Evolutionary conservation across 371 early-diverging fungal species (phyloP).

Genomic region (Zancudomyces culisetae): DNA sequence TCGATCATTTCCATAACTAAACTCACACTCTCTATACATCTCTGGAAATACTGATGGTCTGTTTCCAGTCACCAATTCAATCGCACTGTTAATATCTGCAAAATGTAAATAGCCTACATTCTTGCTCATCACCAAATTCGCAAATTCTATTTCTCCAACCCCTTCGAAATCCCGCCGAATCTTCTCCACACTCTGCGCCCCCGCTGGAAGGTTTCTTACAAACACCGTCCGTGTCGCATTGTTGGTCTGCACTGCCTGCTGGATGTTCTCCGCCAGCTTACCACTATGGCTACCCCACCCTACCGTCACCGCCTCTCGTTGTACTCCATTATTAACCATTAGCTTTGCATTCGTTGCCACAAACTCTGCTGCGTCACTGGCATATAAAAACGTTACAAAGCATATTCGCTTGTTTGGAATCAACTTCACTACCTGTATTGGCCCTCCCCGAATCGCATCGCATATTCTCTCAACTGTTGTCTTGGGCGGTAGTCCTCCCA

Average conservation of each 20-base stretch:
- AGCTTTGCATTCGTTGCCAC: neutral
- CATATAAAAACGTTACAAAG: constrained; percentile 2
- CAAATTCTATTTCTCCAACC: constrained; percentile 4
- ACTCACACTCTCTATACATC: neutral
- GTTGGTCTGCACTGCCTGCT: neutral
- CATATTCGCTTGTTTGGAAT: neutral
- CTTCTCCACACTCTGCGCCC: neutral
- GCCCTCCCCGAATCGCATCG: constrained; percentile 2
- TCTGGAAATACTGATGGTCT: neutral
- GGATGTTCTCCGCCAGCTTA: neutral
- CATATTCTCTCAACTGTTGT: constrained; percentile 3
- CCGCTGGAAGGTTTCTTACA: neutral
- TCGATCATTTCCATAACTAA: neutral
- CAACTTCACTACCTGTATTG: neutral
- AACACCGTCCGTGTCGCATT: neutral
- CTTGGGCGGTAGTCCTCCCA: neutral
- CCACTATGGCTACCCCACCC: constrained; percentile 5
- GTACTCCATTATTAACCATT: too few species aligned
- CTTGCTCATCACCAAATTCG: constrained; percentile 1
- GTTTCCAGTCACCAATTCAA: neutral
- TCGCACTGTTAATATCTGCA: constrained; percentile 1
- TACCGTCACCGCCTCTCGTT: neutral
- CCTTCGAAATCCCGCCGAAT: neutral
- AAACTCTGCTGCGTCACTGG: neutral
- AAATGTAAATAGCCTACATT: constrained; percentile 2